A percentile compares a stretch with the other conserved stretches of the same genome.
Conservation (phyloP, 2,329 filamentous ascomycete species). For the Tolypocladium ophioglossoides region DNA sequence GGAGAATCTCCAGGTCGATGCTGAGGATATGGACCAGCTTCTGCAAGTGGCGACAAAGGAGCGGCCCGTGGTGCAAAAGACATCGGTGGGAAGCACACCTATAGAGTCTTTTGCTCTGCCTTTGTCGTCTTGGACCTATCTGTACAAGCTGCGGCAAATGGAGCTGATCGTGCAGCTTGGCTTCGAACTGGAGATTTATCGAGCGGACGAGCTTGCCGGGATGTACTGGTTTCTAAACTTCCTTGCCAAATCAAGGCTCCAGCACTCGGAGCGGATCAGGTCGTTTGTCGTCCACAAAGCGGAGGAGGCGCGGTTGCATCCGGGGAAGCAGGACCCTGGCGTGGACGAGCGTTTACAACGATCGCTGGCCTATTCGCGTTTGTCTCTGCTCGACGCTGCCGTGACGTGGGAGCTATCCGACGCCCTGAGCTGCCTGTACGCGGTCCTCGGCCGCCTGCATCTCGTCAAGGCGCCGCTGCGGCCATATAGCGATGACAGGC, state of each 20-base stretch:
- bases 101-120: slow-evolving; percentile 56
- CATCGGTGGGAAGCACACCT: slow-evolving; percentile 21
- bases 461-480: slow-evolving; percentile 40
- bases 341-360: slow-evolving; percentile 34
- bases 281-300: slow-evolving; percentile 43
- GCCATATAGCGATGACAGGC: slow-evolving; percentile 55
- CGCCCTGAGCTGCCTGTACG: slow-evolving; percentile 52
- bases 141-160: slow-evolving; percentile 83
- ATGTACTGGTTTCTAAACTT: slow-evolving; percentile 91
- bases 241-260: slow-evolving; percentile 55
- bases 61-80: slow-evolving; percentile 41
- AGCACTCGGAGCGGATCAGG: slow-evolving; percentile 65
- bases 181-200: slow-evolving; percentile 87
- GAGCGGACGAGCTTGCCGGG: slow-evolving; percentile 68
- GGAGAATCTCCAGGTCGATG: slow-evolving; percentile 74
- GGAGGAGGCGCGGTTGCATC: slow-evolving; percentile 15
- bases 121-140: slow-evolving; percentile 79
- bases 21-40: slow-evolving; percentile 63
- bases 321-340: slow-evolving; percentile 8
- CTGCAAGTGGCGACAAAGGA: slow-evolving; percentile 53
- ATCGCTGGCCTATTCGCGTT: slow-evolving; percentile 45
- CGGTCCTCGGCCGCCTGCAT: slow-evolving; percentile 47
- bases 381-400: slow-evolving; percentile 53
- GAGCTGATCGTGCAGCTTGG: slow-evolving; percentile 82
- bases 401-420: slow-evolving; percentile 48